Percentiles rank a stretch among this genome's conserved stretches.
These are phyloP conservation scores for Aspergillus leporis DNA, from an alignment of 495 filamentous ascomycete genomes.

Conservation along the genomic window DNA sequence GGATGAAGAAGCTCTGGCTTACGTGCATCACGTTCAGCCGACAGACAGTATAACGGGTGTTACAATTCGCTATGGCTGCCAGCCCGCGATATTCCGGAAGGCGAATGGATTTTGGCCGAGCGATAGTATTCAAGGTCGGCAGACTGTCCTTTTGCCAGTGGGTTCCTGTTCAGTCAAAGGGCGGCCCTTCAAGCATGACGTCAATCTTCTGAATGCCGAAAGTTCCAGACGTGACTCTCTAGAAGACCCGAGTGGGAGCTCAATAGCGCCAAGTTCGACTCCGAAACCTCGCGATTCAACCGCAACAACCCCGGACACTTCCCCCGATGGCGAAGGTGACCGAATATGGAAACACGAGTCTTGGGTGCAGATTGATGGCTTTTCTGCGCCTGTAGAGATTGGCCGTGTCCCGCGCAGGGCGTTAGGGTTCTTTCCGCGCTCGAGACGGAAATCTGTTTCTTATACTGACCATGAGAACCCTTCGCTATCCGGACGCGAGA, in stretches of 20 bases:
- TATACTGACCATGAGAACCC: conserved; percentile 45
- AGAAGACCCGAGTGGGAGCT: conserved; percentile 43
- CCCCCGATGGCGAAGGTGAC: conserved; percentile 45
- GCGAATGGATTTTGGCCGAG: conserved; percentile 94
- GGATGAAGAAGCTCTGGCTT: conserved; percentile 76
- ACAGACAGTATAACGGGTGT: conserved; percentile 88
- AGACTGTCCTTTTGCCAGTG: conserved; percentile 80
- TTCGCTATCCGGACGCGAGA: conserved; percentile 36
- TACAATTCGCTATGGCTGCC: conserved; percentile 84
- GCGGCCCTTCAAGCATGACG: conserved; percentile 37
- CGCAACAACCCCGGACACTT: conserved; percentile 14
- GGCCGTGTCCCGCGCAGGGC: conserved; percentile 78
- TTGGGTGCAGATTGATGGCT: conserved; percentile 78
- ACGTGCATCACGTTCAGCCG: conserved; percentile 82
- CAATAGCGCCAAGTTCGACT: conserved; percentile 37
- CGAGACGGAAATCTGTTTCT: conserved; percentile 74
- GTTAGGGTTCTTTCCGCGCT: conserved; percentile 88
- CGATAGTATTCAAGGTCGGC: conserved; percentile 81
- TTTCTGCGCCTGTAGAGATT: conserved; percentile 73
- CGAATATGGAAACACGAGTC: conserved; percentile 79
- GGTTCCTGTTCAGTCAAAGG: conserved; percentile 88
- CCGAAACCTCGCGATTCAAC: conserved; percentile 20
- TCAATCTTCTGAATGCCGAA: conserved; percentile 34
- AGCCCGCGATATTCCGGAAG: conserved; percentile 73
- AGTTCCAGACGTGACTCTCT: conserved; percentile 20